Evolutionary conservation across 495 filamentous ascomycete species (phyloP).

Genomic region (Aspergillus leporis): DNA sequence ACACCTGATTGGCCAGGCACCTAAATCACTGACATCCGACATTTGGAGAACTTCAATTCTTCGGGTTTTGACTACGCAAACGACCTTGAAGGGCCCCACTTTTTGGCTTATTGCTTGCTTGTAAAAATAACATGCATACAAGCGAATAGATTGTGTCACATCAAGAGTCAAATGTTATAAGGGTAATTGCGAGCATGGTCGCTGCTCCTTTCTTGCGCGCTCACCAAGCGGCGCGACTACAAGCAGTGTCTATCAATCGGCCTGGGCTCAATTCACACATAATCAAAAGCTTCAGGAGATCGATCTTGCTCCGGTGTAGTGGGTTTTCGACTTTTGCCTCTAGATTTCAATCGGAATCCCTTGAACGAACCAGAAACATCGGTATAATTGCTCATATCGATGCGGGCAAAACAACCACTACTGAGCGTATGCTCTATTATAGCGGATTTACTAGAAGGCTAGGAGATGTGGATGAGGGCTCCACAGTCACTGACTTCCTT

Average conservation of each 20-base stretch:
- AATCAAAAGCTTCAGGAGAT: constrained; percentile 9
- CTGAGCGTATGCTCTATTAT: constrained; percentile 99
- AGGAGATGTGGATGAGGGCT: constrained; percentile 97
- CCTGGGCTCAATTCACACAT: constrained; percentile 2
- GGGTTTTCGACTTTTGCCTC: constrained; percentile 29
- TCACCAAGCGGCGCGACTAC: constrained; percentile 27
- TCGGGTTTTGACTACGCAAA: background rate
- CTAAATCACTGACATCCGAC: constrained; percentile 13
- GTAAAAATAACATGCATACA: constrained; percentile 14
- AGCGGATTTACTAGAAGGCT: constrained; percentile 85
- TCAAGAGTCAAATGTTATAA: constrained; percentile 12
- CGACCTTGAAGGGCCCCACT: background rate
- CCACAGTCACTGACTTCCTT: constrained; percentile 96
- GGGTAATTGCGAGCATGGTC: constrained; percentile 30
- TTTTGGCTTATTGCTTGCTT: background rate
- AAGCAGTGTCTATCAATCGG: constrained; percentile 7
- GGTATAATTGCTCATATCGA: constrained; percentile 99
- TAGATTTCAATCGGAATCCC: constrained; percentile 29
- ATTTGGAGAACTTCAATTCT: constrained; percentile 9
- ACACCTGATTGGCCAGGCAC: constrained; percentile 27
- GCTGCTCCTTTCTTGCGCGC: constrained; percentile 38
- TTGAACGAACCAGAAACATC: constrained; percentile 81
- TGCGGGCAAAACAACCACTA: constrained; percentile 98
- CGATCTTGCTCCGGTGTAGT: constrained; percentile 11
- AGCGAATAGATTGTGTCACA: constrained; percentile 11